phyloP scores from a whole-genome alignment of 2,329 filamentous ascomycete genomes.

The Epichloe amarillans region DNA sequence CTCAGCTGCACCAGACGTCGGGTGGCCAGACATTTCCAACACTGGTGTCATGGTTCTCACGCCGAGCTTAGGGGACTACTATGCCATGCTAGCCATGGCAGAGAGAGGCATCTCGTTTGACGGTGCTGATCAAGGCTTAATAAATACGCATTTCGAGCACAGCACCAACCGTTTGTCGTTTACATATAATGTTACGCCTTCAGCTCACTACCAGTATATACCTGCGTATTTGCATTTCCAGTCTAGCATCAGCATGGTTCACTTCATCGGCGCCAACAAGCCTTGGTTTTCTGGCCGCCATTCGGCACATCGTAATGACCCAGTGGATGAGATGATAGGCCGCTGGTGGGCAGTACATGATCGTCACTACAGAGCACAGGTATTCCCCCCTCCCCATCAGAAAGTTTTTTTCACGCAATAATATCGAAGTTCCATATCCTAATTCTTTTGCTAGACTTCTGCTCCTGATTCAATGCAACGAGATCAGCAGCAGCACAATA shows the following conservation, averaged over 20 bases:
- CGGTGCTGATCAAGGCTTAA: constrained; percentile 85
- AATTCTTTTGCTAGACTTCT: not conserved
- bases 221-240: constrained; percentile 91
- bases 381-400: constrained; percentile 18
- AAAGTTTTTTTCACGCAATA: not conserved
- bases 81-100: constrained; percentile 72
- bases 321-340: constrained; percentile 72
- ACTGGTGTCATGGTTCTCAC: constrained; percentile 89
- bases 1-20: constrained; percentile 78
- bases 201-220: constrained; percentile 92
- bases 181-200: constrained; percentile 93
- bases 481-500: not conserved
- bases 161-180: constrained; percentile 83
- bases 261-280: constrained; percentile 88
- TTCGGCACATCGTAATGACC: constrained; percentile 38
- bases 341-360: constrained; percentile 96
- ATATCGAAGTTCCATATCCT: not conserved
- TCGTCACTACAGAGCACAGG: constrained; percentile 55
- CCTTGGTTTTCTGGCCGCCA: constrained; percentile 64
- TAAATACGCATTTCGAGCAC: constrained; percentile 87
- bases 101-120: constrained; percentile 86
- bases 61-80: constrained; percentile 80
- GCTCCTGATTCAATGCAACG: not conserved
- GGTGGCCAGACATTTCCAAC: constrained; percentile 98
- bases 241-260: constrained; percentile 75